Conservation (phyloP, 805 yeast genomes). For the Starmerella stigmatis region DNA sequence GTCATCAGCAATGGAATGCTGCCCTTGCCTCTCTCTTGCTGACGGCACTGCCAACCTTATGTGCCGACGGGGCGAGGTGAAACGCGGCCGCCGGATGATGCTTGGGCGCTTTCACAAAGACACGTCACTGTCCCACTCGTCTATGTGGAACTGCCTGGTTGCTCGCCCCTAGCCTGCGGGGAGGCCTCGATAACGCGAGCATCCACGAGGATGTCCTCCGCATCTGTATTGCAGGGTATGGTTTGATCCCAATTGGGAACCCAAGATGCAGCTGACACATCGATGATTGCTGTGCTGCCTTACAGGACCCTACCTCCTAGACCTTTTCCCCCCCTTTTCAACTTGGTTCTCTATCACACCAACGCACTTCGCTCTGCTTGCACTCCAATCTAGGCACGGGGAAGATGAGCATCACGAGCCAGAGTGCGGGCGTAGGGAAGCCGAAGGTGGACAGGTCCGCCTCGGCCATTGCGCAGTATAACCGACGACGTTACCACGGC, state of each 20-base stretch:
- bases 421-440: conserved; percentile 13
- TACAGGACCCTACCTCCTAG: conserved; percentile 6
- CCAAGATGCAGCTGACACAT: conserved; percentile 2
- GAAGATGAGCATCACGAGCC: conserved; percentile 15
- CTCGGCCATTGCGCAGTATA: conserved; percentile 30
- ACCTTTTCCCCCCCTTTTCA: background rate
- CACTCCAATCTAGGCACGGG: background rate
- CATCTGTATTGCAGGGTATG: conserved; percentile 2
- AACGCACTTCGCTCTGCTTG: background rate
- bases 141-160: no score
- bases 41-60: background rate
- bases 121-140: no score
- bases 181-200: no score
- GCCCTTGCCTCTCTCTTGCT: conserved; percentile 3
- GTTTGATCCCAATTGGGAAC: conserved; percentile 5
- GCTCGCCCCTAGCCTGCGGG: no score
- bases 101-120: no score
- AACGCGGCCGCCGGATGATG: no score
- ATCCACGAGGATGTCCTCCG: background rate
- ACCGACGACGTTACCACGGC: conserved; percentile 30
- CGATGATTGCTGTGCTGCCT: conserved; percentile 9
- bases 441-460: conserved; percentile 14
- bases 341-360: background rate
- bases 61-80: no score
- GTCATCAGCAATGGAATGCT: background rate